phyloP scores from a whole-genome alignment of 192 early-diverging fungal genomes.

The Paraglomus brasilianum region DNA sequence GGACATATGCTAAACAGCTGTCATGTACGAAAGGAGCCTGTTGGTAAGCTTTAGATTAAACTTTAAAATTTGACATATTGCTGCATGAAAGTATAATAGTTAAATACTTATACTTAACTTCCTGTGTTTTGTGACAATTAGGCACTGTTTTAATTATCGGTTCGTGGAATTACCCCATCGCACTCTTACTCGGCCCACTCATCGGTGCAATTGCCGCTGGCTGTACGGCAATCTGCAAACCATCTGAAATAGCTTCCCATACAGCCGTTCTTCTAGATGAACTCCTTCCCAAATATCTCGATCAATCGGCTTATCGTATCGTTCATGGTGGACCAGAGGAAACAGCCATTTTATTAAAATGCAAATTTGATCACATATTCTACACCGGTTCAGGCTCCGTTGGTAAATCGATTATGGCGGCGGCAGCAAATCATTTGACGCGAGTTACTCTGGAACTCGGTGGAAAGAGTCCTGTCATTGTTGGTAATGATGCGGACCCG shows the following conservation, averaged over 20 bases:
- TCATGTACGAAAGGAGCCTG: constrained; percentile 69
- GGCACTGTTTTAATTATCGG: constrained; percentile 45
- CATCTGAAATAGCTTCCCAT: constrained; percentile 76
- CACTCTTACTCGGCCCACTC: constrained; percentile 69
- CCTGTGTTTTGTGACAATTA: background rate
- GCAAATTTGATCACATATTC: constrained; percentile 88
- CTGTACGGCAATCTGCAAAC: constrained; percentile 81
- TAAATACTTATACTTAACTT: constrained; percentile 21
- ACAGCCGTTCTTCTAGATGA: constrained; percentile 60
- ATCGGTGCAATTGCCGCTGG: constrained; percentile 88
- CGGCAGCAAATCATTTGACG: constrained; percentile 83
- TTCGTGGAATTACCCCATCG: constrained; percentile 56
- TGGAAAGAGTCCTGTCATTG: constrained; percentile 78
- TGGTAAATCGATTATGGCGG: constrained; percentile 78
- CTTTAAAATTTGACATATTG: too few species aligned
- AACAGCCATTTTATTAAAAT: constrained; percentile 70
- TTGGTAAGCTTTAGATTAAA: constrained; percentile 52
- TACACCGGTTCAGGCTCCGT: constrained; percentile 87
- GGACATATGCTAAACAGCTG: constrained; percentile 47
- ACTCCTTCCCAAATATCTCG: constrained; percentile 76
- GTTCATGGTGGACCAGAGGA: constrained; percentile 76
- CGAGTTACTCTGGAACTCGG: constrained; percentile 93
- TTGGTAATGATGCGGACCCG: constrained; percentile 68
- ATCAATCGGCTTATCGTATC: constrained; percentile 58
- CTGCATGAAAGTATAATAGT: background rate